phyloP scores from a whole-genome alignment of 2,329 filamentous ascomycete genomes.

The Chrysoporthe austroafricana region DNA sequence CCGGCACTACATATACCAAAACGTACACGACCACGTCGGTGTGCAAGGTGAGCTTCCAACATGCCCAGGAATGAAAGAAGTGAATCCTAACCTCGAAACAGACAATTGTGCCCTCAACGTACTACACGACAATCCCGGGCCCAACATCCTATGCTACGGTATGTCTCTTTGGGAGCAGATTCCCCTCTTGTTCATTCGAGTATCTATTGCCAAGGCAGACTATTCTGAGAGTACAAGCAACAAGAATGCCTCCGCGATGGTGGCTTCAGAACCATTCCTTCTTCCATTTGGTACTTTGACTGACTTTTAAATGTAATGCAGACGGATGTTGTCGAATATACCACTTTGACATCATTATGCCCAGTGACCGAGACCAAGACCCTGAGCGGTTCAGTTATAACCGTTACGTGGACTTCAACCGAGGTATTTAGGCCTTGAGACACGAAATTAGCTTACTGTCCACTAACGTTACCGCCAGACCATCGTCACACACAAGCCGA shows the following conservation, averaged over 20 bases:
- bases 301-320: conserved; percentile 21
- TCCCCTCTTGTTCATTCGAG: too few relatives aligned
- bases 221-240: too few relatives aligned
- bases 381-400: conserved; percentile 45
- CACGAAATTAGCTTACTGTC: too few relatives aligned
- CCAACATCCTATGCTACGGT: conserved; percentile 37
- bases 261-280: background rate
- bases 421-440: conserved; percentile 24
- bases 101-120: conserved; percentile 37
- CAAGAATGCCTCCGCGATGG: background rate
- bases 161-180: background rate
- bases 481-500: conserved; percentile 19
- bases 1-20: conserved; percentile 43
- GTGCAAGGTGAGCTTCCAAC: conserved; percentile 37
- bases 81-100: conserved; percentile 33
- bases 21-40: conserved; percentile 49
- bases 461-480: background rate
- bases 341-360: conserved; percentile 49
- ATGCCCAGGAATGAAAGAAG: conserved; percentile 32
- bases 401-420: conserved; percentile 45
- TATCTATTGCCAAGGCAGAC: too few relatives aligned
- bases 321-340: conserved; percentile 44
- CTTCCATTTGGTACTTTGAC: too few relatives aligned
- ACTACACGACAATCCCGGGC: conserved; percentile 41
- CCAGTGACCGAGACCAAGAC: conserved; percentile 51